Conservation (phyloP, 306 rosid genomes). For the Echinosophora koreensis region DNA sequence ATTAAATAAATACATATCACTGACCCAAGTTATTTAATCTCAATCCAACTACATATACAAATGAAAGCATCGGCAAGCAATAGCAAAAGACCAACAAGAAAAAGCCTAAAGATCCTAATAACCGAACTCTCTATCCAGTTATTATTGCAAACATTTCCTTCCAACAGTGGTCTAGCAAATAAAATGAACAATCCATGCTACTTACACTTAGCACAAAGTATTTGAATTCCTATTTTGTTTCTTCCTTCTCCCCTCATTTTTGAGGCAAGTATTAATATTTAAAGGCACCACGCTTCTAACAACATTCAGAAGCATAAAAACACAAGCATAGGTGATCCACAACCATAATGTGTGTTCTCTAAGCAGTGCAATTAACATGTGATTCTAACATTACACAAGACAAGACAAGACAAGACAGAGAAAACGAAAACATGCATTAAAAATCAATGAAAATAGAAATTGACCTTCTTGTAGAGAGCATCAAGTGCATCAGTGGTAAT, state of each 20-base stretch:
- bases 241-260: no score
- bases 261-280: not conserved
- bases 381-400: no score
- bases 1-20: not conserved
- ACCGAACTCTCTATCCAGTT: not conserved
- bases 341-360: not conserved
- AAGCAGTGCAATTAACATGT: not conserved
- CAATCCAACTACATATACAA: not conserved
- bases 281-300: constrained; percentile 11
- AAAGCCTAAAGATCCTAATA: not conserved
- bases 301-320: constrained; percentile 2
- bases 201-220: no score
- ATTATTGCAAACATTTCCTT: not conserved
- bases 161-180: not conserved
- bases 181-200: no score
- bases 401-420: no score
- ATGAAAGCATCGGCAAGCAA: constrained; percentile 17
- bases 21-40: not conserved
- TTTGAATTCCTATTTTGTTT: no score
- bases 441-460: not conserved
- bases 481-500: constrained; percentile 86
- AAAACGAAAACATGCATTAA: no score
- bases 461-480: constrained; percentile 92
- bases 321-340: no score
- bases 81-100: not conserved